A percentile compares a stretch with the other conserved stretches of the same genome.
Conservation (phyloP, 2,329 filamentous ascomycete genomes). For the Aspergillus sp. region DNA sequence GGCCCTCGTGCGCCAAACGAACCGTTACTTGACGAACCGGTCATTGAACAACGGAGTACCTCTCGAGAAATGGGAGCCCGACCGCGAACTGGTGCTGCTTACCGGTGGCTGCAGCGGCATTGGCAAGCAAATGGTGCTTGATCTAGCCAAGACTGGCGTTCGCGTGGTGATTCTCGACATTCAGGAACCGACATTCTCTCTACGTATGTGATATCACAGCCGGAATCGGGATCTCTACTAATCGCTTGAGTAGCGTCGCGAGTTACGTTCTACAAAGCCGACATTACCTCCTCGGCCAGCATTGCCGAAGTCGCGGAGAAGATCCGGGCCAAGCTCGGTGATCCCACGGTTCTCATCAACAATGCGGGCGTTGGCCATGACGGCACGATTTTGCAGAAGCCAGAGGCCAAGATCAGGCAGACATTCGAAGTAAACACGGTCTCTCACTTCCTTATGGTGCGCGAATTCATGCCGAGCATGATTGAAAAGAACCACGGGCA, state of each 20-base stretch:
- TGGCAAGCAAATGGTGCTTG: constrained; percentile 41
- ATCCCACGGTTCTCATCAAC: constrained; percentile 55
- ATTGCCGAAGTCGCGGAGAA: constrained; percentile 39
- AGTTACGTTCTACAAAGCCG: constrained; percentile 39
- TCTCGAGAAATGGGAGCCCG: constrained; percentile 30
- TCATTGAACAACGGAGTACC: constrained; percentile 37
- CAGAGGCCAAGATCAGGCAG: constrained; percentile 49
- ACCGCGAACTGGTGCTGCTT: constrained; percentile 40
- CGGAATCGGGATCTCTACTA: not conserved
- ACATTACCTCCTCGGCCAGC: constrained; percentile 42
- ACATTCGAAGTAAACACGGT: constrained; percentile 60
- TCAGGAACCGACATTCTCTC: constrained; percentile 35
- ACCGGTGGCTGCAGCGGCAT: constrained; percentile 46
- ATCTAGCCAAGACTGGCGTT: constrained; percentile 34
- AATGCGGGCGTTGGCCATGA: constrained; percentile 56
- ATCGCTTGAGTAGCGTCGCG: constrained; percentile 3
- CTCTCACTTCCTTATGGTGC: constrained; percentile 55
- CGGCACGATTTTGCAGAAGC: constrained; percentile 53
- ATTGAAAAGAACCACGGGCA: constrained; percentile 58
- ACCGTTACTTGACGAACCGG: constrained; percentile 34
- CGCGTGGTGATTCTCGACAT: constrained; percentile 45
- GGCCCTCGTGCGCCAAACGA: constrained; percentile 32
- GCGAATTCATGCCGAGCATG: constrained; percentile 59
- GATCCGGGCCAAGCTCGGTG: constrained; percentile 47
- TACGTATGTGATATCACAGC: constrained; percentile 28